Percentiles rank a stretch among this genome's conserved stretches.
Evolutionary conservation across 306 rosid species (phyloP).

Genomic region (Castanea crenata): DNA sequence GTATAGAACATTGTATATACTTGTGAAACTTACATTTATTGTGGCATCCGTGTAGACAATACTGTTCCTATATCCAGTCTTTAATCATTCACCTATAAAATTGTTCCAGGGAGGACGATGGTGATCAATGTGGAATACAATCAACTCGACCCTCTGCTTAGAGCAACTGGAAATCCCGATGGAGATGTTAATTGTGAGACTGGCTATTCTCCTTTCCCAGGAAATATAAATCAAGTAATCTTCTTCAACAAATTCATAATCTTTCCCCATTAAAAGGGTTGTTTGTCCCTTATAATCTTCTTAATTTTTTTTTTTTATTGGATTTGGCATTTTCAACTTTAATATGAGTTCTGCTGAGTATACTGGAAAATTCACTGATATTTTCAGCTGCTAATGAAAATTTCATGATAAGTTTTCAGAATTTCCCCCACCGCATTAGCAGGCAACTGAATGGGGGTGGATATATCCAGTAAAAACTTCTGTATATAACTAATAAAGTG

Average conservation of each 20-base stretch:
- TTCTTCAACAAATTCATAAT: constrained; percentile 27
- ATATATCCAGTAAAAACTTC: background rate
- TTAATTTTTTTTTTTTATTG: background rate
- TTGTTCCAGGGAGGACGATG: constrained; percentile 77
- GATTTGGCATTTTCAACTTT: background rate
- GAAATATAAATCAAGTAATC: constrained; percentile 94
- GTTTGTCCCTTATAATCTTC: background rate
- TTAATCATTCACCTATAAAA: constrained; percentile 19
- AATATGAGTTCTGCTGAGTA: background rate
- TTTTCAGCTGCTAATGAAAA: background rate
- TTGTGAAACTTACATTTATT: background rate
- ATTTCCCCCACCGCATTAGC: background rate
- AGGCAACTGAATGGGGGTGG: background rate
- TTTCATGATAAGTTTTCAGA: background rate
- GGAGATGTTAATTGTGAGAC: constrained; percentile 87
- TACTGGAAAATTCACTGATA: background rate
- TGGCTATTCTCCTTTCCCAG: constrained; percentile 94
- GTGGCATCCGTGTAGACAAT: background rate
- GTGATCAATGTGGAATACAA: constrained; percentile 98
- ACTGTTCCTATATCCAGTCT: background rate
- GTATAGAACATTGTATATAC: background rate
- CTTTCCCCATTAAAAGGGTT: background rate
- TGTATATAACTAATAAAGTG: background rate
- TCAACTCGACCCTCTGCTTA: constrained; percentile 95
- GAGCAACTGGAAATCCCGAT: constrained; percentile 87